These are phyloP conservation scores for Oxyria digyna DNA, from an alignment of 148 eudicot genomes.

Conservation along the genomic window DNA sequence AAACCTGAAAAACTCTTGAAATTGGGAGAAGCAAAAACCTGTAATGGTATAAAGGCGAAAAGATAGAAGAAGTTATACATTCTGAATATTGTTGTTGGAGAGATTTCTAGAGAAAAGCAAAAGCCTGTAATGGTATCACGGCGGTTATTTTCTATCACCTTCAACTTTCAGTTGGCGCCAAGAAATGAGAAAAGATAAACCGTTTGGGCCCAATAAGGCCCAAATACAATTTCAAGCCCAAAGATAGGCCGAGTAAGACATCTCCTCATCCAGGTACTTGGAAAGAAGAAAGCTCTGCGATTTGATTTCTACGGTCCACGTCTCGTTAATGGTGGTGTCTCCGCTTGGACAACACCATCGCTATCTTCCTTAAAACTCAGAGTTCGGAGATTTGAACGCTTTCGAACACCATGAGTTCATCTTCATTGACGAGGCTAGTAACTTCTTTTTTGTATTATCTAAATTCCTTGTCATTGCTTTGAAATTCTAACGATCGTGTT, in stretches of 20 bases:
- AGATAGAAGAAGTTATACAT: neutral
- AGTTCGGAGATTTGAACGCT: slow-evolving; percentile 5
- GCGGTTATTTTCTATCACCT: neutral
- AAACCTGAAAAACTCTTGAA: slow-evolving; percentile 7
- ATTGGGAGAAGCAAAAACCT: neutral
- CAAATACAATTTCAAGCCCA: neutral
- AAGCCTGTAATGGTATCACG: neutral
- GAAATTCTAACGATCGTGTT: neutral
- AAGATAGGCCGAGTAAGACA: neutral
- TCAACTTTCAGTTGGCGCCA: slow-evolving; percentile 1
- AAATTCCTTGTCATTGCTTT: neutral
- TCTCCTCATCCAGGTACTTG: neutral
- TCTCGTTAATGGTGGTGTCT: slow-evolving; percentile 8
- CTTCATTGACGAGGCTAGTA: slow-evolving; percentile 24
- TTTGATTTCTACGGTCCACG: slow-evolving; percentile 14
- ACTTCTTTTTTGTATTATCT: neutral
- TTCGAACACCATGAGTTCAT: slow-evolving; percentile 7
- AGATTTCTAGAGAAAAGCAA: neutral
- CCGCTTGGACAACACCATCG: slow-evolving; percentile 3
- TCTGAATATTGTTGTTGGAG: neutral
- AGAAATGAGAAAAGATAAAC: neutral
- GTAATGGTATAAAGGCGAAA: neutral
- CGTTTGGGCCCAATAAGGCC: neutral
- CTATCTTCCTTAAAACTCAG: slow-evolving; percentile 1
- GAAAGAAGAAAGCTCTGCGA: neutral